phyloP scores from a whole-genome alignment of 371 early-diverging fungal species.

The Rhizomucor miehei region DNA sequence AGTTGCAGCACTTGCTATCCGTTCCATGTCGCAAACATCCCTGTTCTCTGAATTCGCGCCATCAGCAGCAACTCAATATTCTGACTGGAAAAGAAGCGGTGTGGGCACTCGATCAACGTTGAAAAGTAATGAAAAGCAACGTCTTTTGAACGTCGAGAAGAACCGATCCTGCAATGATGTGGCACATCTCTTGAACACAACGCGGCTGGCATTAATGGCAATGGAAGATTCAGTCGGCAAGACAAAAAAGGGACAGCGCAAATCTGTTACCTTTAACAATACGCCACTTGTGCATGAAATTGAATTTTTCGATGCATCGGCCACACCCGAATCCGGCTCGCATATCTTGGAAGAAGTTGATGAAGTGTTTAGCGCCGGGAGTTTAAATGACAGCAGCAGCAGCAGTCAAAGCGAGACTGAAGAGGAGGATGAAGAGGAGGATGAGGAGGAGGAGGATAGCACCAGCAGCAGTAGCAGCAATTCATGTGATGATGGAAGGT shows the following conservation, averaged over 20 bases:
- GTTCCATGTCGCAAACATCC: slow-evolving; percentile 10
- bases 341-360: slow-evolving; percentile 5
- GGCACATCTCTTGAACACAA: slow-evolving; percentile 3
- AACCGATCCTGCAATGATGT: not conserved
- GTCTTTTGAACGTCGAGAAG: not conserved
- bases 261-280: slow-evolving; percentile 20
- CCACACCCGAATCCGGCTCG: slow-evolving; percentile 7
- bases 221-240: not conserved
- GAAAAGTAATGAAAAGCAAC: too few species aligned
- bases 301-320: slow-evolving; percentile 4
- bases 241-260: slow-evolving; percentile 8
- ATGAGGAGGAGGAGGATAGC: too few species aligned
- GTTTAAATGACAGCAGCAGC: slow-evolving; percentile 4
- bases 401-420: not conserved
- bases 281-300: slow-evolving; percentile 14
- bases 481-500: too few species aligned
- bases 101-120: too few species aligned
- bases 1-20: slow-evolving; percentile 21
- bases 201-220: slow-evolving; percentile 1
- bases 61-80: not conserved
- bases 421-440: slow-evolving; percentile 6
- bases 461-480: too few species aligned
- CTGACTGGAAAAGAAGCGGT: not conserved
- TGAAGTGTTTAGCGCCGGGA: slow-evolving; percentile 5
- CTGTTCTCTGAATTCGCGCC: slow-evolving; percentile 9